These are phyloP conservation scores for Fusarium humuli DNA, from an alignment of 2,329 filamentous ascomycete genomes.

Conservation along the genomic window DNA sequence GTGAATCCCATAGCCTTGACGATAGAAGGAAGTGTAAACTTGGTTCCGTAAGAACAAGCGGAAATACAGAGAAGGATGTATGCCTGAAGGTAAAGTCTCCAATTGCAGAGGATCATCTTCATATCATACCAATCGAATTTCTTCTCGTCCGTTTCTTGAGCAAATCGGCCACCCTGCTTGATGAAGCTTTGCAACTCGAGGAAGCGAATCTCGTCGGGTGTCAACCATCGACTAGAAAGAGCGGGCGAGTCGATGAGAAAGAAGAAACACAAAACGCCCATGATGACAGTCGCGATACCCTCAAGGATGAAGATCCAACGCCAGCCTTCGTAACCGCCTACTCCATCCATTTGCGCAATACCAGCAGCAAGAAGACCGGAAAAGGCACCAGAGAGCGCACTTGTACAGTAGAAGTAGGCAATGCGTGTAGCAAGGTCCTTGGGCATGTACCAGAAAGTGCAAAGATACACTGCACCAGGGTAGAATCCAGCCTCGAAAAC, in stretches of 20 bases:
- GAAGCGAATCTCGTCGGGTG: neutral
- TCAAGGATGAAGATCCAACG: slow-evolving; percentile 76
- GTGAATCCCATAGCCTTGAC: slow-evolving; percentile 55
- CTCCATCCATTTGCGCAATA: slow-evolving; percentile 75
- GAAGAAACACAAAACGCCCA: slow-evolving; percentile 74
- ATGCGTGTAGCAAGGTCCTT: slow-evolving; percentile 65
- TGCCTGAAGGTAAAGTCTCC: slow-evolving; percentile 45
- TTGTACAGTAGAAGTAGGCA: slow-evolving; percentile 85
- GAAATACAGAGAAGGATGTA: slow-evolving; percentile 40
- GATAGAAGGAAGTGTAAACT: slow-evolving; percentile 51
- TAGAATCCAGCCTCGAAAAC: slow-evolving; percentile 74
- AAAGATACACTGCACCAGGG: slow-evolving; percentile 70
- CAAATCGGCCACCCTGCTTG: neutral
- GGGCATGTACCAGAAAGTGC: slow-evolving; percentile 69
- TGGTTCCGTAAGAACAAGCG: slow-evolving; percentile 38
- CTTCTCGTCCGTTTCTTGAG: neutral
- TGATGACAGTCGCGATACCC: slow-evolving; percentile 75
- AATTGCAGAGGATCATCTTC: slow-evolving; percentile 43
- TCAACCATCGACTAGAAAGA: neutral
- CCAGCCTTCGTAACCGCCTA: slow-evolving; percentile 71
- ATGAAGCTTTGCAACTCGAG: neutral
- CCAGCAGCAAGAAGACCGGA: slow-evolving; percentile 77
- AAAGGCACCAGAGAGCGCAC: slow-evolving; percentile 81
- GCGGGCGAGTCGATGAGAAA: neutral
- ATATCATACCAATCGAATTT: slow-evolving; percentile 43